These are phyloP conservation scores for Penicillium soppii DNA, from an alignment of 495 filamentous ascomycete species.

Conservation along the genomic window DNA sequence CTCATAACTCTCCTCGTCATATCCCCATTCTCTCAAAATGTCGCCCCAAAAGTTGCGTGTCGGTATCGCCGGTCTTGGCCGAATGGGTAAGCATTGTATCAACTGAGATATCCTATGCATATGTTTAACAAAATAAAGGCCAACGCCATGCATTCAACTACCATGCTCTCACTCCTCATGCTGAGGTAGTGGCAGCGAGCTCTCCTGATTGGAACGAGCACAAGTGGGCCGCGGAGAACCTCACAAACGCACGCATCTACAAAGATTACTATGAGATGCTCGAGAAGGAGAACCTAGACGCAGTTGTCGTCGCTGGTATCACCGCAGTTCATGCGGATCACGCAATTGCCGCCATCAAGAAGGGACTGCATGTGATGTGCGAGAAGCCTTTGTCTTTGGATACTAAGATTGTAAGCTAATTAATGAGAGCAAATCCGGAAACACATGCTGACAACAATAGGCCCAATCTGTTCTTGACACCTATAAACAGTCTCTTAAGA, in stretches of 20 bases:
- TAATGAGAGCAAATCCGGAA: background rate
- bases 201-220: conserved; percentile 41
- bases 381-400: conserved; percentile 50
- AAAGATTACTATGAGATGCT: conserved; percentile 51
- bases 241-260: conserved; percentile 38
- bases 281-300: conserved; percentile 45
- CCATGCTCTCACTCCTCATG: conserved; percentile 40
- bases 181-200: conserved; percentile 49
- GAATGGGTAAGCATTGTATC: conserved; percentile 43
- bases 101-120: background rate
- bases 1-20: too few species aligned
- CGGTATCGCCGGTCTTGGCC: conserved; percentile 46
- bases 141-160: conserved; percentile 43
- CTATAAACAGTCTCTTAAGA: conserved; percentile 26
- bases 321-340: conserved; percentile 44
- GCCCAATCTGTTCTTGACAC: conserved; percentile 46
- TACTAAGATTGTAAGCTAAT: conserved; percentile 38
- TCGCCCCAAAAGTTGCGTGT: conserved; percentile 34
- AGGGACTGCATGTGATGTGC: conserved; percentile 48
- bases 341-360: conserved; percentile 47
- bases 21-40: conserved; percentile 20
- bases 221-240: conserved; percentile 40
- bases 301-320: conserved; percentile 45
- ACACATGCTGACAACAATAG: conserved; percentile 20
- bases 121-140: background rate